These are phyloP conservation scores for Discostella stelligeroides DNA, from an alignment of 108 stramenopile species.

Conservation along the genomic window DNA sequence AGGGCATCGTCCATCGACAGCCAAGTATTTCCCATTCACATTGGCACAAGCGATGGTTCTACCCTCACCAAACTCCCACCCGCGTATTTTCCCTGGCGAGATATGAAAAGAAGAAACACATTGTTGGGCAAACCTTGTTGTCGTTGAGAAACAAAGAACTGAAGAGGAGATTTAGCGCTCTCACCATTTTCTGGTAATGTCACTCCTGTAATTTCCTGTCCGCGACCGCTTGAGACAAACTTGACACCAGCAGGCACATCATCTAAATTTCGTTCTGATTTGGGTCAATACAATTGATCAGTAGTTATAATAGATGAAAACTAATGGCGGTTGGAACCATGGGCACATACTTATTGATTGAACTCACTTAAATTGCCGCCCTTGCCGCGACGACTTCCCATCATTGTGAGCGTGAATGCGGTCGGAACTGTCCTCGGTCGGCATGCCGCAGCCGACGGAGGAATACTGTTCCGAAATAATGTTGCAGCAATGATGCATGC, in stretches of 20 bases:
- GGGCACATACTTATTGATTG: too few relatives aligned
- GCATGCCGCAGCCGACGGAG: slow-evolving; percentile 5
- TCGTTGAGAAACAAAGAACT: slow-evolving; percentile 11
- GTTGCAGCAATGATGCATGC: neutral
- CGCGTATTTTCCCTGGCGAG: slow-evolving; percentile 50
- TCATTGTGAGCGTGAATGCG: slow-evolving; percentile 6
- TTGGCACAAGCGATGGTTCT: slow-evolving; percentile 74
- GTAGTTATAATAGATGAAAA: too few relatives aligned
- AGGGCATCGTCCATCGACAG: slow-evolving; percentile 68
- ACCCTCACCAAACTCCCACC: slow-evolving; percentile 85
- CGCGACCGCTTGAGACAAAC: slow-evolving; percentile 57
- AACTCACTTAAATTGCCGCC: slow-evolving; percentile 17
- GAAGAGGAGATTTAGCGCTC: neutral
- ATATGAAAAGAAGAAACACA: neutral
- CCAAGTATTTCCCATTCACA: slow-evolving; percentile 69
- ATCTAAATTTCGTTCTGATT: slow-evolving; percentile 14
- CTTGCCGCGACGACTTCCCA: slow-evolving; percentile 12
- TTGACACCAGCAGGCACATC: neutral
- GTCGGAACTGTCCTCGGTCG: neutral
- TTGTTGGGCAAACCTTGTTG: neutral
- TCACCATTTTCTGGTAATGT: slow-evolving; percentile 68
- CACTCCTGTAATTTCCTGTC: slow-evolving; percentile 89
- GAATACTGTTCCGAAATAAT: neutral
- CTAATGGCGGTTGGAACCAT: neutral
- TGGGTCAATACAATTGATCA: neutral